Percentiles rank a stretch among this genome's conserved stretches.
These are phyloP conservation scores for Syzygium aqueum DNA, from an alignment of 345 rosid species.

Conservation along the genomic window DNA sequence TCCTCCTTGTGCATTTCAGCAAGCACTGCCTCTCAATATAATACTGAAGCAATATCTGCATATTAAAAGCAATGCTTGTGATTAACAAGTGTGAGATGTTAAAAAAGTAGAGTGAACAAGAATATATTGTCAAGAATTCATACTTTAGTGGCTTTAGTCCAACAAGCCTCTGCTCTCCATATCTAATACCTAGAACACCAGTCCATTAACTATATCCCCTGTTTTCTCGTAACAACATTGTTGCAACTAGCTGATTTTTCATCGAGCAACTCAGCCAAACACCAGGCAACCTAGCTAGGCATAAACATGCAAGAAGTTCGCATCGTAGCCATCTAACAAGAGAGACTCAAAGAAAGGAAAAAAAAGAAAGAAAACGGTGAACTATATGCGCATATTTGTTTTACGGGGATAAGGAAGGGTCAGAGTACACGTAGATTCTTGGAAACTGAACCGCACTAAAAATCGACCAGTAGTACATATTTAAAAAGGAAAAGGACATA, in stretches of 20 bases:
- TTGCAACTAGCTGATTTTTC: not conserved
- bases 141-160: not conserved
- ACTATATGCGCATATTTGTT: not conserved
- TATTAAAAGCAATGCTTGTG: not conserved
- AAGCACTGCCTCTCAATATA: slow-evolving; percentile 91
- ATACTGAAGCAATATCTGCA: slow-evolving; percentile 70
- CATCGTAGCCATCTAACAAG: not conserved
- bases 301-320: not conserved
- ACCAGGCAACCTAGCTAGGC: not conserved
- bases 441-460: not conserved
- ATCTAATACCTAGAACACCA: not conserved
- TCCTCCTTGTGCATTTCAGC: slow-evolving; percentile 72
- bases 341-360: not conserved
- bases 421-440: not conserved
- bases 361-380: not conserved
- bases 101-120: not conserved
- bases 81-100: not conserved
- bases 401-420: not conserved
- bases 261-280: not conserved
- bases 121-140: not conserved
- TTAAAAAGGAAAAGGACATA: not conserved
- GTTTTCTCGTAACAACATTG: not conserved
- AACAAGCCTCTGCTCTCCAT: not conserved
- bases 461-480: not conserved
- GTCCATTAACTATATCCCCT: not conserved